Base-by-base conservation (phyloP, 352 stramenopile species). In the Aphanomyces euteiches region DNA sequence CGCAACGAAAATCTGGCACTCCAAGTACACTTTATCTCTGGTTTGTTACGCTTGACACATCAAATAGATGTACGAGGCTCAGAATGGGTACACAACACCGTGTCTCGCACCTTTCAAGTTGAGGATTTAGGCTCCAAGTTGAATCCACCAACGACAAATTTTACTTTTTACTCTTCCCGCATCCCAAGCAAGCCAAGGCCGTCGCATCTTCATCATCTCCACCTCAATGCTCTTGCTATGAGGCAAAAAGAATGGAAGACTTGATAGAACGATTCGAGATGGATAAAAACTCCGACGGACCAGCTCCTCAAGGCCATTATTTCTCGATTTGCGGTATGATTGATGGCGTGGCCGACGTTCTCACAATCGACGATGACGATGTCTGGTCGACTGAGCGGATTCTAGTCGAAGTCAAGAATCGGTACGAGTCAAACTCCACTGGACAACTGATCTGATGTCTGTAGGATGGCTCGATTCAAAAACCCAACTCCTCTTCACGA, bases 241-340 rank as follows among this genome's bases (percentile, higher is more conserved):
- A 50, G 28, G 57, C 57, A 13, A 50, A 53, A 4, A 41, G 38
- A 10, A n/a, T 66, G 7, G 57, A 66, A 66, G 10, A 1, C 2
- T 66, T 47, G n/a, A 66, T 66, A 7, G 57, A 66, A 34, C 57
- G 57, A 13, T 15, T 50, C 57, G 57, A 17, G 5, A 17, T 59
- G n/a, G n/a, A 19, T 4, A 64, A 39, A 10, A 15, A 63, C 10
- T 39, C 56, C 7, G 36, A 8, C 3, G 43, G 10, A n/a, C 10
- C 43, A 12, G 43, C 17, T n/a, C 10, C 10, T n/a, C 48, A 41
- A 53, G 7, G 37, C 21, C 19, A 63, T 56, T 85, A 81, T 43
- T 92, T 92, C 64, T 85, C 81, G 12, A 88, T 93, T 43, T 91
- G 83, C 50, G 85, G 85, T 21, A 91, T 91, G 85, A 80, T 93